Base-by-base conservation (phyloP, 805 yeast genomes). In the Blastobotrys parvus region DNA sequence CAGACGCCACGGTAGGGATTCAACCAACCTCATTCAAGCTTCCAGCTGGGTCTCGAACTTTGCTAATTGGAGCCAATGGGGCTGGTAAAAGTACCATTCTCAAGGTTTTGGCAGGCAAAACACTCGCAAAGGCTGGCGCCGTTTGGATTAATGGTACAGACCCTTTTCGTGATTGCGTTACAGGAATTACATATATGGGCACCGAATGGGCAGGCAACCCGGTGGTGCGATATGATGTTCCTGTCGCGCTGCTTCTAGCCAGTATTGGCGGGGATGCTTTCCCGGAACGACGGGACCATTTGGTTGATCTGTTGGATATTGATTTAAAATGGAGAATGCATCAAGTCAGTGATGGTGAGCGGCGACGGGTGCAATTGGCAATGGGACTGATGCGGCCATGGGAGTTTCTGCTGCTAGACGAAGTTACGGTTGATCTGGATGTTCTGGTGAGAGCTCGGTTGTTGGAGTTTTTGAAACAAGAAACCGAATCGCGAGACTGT, bases 151-250 rank as follows among this genome's bases (percentile, higher is more conserved):
- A 86, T 27, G 95, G 95, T 0, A 68, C 74, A 41, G 94, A 92
- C 56, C 98, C 98, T 1, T 92, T 92, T 64, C 68, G 85, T n/a
- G 73, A 73, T 15, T 68, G 72, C 43, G 57, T 68, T 6, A 38
- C 38, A 3, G 67, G 65, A 11, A 60, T 68, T 21, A 84, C 95
- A 0, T 90, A 90, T 58, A 65, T 92, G 35, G 98, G 98, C 3
- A 92, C 97, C 0, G 98, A 92, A 58, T 92, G 98, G 98, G 95
- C 95, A 4, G 76, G 83, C 43, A 92, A 88, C 63, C 84, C 86
- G 16, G 79, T 89, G 40, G 92, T 90, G 5, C 80, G 89, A 55
- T 71, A 96, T 48, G 98, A 92, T 61, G 85, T 92, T 43, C 88
- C 94, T 0, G 97, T 92, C 7, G 70, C 80, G 16, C 76, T 82